These are phyloP conservation scores for Alternaria triticimaculans DNA, from an alignment of 2,329 filamentous ascomycete species.

Conservation along the genomic window DNA sequence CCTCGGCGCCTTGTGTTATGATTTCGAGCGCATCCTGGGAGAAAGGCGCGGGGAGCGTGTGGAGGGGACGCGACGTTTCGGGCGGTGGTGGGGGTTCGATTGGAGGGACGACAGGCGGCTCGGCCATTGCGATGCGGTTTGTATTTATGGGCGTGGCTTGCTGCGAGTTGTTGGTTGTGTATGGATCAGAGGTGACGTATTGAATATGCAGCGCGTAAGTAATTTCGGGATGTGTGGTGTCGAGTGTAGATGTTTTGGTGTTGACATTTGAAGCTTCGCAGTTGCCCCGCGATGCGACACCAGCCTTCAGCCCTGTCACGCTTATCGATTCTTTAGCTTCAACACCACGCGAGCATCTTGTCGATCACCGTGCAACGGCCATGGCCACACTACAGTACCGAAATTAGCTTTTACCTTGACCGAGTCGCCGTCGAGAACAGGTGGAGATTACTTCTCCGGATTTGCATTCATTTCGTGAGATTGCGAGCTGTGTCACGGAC, in stretches of 20 bases:
- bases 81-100: constrained; percentile 27
- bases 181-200: neutral
- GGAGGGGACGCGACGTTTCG: constrained; percentile 29
- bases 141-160: neutral
- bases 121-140: constrained; percentile 22
- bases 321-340: constrained; percentile 24
- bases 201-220: neutral
- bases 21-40: constrained; percentile 68
- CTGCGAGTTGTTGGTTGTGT: neutral
- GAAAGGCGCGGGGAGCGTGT: constrained; percentile 40
- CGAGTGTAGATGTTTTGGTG: neutral
- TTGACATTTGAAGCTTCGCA: constrained; percentile 2
- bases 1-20: constrained; percentile 94
- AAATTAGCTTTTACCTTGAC: neutral
- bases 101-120: constrained; percentile 27
- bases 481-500: neutral
- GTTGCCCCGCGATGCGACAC: constrained; percentile 19
- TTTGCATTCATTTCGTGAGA: neutral
- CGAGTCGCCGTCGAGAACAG: constrained; percentile 3
- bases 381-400: neutral
- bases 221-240: neutral
- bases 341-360: constrained; percentile 19
- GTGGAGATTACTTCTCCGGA: constrained; percentile 4
- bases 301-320: constrained; percentile 12
- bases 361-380: constrained; percentile 18